Conservation (phyloP, 2,329 filamentous ascomycete genomes). For the Exophiala viscosa region DNA sequence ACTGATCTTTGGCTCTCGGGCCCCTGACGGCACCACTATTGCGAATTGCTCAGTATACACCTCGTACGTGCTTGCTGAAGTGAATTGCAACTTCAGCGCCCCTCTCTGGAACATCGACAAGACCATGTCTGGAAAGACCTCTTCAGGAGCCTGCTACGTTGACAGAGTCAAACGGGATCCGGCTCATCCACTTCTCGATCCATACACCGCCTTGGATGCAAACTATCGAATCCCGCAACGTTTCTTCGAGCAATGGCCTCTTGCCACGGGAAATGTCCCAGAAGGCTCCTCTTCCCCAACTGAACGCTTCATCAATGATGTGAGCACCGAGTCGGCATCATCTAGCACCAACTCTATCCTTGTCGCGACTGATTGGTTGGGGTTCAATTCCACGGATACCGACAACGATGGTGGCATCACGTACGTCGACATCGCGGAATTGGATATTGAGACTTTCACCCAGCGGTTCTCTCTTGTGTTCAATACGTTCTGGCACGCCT, state of each 20-base stretch:
- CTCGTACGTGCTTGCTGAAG: slow-evolving; percentile 1
- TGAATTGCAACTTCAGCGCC: slow-evolving; percentile 6
- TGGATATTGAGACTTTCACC: slow-evolving; percentile 1
- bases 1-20: slow-evolving; percentile 3
- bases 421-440: slow-evolving; percentile 1
- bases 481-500: slow-evolving; percentile 7
- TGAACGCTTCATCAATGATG: slow-evolving; percentile 5
- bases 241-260: slow-evolving; percentile 1
- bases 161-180: background rate
- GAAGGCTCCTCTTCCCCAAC: background rate
- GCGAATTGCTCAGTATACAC: background rate
- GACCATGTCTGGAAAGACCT: background rate
- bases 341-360: slow-evolving; percentile 3
- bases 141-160: slow-evolving; percentile 1
- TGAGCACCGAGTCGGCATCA: background rate
- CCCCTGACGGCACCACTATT: background rate
- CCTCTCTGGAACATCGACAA: slow-evolving; percentile 6
- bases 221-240: slow-evolving; percentile 4
- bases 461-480: slow-evolving; percentile 3
- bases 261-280: slow-evolving; percentile 1
- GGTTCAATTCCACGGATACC: background rate
- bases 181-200: background rate
- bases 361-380: slow-evolving; percentile 4
- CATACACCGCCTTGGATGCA: background rate
- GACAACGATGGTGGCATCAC: background rate